phyloP scores from a whole-genome alignment of 495 filamentous ascomycete species.

The Cladorrhinum samala region DNA sequence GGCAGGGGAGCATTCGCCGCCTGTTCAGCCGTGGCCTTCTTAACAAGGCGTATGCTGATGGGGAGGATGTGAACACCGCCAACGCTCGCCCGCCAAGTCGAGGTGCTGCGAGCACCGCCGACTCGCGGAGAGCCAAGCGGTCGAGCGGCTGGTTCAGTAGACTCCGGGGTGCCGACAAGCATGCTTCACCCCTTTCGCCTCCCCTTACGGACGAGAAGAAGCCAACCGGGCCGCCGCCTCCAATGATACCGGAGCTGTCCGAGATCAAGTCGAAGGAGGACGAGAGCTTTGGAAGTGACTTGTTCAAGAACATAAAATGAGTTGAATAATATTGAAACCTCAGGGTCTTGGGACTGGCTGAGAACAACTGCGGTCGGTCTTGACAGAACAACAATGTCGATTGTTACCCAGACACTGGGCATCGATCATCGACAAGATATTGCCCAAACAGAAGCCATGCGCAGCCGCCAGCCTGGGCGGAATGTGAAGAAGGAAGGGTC shows the following conservation, averaged over 20 bases:
- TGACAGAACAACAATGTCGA: too few species aligned
- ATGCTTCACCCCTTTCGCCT: slow-evolving; percentile 14
- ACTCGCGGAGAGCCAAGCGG: slow-evolving; percentile 39
- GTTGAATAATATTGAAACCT: neutral
- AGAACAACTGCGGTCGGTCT: too few species aligned
- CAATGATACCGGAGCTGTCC: slow-evolving; percentile 54
- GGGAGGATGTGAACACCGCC: slow-evolving; percentile 16
- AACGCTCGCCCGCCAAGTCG: slow-evolving; percentile 34
- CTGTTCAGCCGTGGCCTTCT: slow-evolving; percentile 41
- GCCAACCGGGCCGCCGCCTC: slow-evolving; percentile 46
- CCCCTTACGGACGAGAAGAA: slow-evolving; percentile 31
- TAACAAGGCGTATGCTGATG: slow-evolving; percentile 40
- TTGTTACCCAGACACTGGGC: too few species aligned
- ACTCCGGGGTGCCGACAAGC: slow-evolving; percentile 29
- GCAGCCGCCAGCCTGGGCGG: neutral
- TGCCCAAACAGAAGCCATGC: too few species aligned
- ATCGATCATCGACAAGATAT: too few species aligned
- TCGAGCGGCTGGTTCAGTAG: slow-evolving; percentile 46
- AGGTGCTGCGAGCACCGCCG: slow-evolving; percentile 26
- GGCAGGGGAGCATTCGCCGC: slow-evolving; percentile 40
- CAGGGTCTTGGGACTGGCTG: neutral
- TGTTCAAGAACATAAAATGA: slow-evolving; percentile 55
- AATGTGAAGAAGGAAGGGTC: neutral
- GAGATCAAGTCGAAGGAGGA: slow-evolving; percentile 44
- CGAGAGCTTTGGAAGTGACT: slow-evolving; percentile 43